These are phyloP conservation scores for Citrus sp. DNA, from an alignment of 345 rosid species.

Conservation along the genomic window DNA sequence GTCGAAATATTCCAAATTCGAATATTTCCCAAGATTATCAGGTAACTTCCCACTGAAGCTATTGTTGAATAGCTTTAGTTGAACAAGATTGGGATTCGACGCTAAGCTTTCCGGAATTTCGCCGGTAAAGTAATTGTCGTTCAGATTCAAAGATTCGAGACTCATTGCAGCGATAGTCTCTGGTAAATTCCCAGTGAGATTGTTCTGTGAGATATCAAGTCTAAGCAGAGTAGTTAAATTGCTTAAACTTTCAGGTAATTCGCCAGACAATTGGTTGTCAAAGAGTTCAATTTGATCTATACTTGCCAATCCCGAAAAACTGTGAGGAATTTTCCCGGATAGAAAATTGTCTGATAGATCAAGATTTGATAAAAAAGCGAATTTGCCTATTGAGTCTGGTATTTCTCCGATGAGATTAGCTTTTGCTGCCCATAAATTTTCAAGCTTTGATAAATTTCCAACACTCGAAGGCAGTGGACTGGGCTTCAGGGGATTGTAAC, in stretches of 20 bases:
- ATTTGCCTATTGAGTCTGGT: constrained; percentile 48
- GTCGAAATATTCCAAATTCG: constrained; percentile 49
- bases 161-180: constrained; percentile 42
- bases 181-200: constrained; percentile 49
- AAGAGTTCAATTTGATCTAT: constrained; percentile 46
- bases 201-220: constrained; percentile 69
- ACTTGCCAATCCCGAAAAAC: constrained; percentile 36
- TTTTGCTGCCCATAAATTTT: constrained; percentile 22
- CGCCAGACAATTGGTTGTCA: constrained; percentile 39
- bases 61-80: constrained; percentile 70
- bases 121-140: constrained; percentile 58
- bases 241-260: constrained; percentile 49
- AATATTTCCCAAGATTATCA: constrained; percentile 44
- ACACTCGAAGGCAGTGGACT: constrained; percentile 44
- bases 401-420: constrained; percentile 50
- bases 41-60: constrained; percentile 65
- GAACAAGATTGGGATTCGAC: constrained; percentile 39
- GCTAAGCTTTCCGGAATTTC: constrained; percentile 48
- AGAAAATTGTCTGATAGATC: constrained; percentile 47
- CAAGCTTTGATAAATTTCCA: constrained; percentile 52
- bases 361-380: constrained; percentile 36
- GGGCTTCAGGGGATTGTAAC: constrained; percentile 36
- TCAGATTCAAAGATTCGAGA: constrained; percentile 43
- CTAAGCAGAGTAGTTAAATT: constrained; percentile 36
- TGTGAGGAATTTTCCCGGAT: constrained; percentile 48